Evolutionary conservation across 352 stramenopile genomes (phyloP).

Genomic region (Globisporangium paroecandrum): DNA sequence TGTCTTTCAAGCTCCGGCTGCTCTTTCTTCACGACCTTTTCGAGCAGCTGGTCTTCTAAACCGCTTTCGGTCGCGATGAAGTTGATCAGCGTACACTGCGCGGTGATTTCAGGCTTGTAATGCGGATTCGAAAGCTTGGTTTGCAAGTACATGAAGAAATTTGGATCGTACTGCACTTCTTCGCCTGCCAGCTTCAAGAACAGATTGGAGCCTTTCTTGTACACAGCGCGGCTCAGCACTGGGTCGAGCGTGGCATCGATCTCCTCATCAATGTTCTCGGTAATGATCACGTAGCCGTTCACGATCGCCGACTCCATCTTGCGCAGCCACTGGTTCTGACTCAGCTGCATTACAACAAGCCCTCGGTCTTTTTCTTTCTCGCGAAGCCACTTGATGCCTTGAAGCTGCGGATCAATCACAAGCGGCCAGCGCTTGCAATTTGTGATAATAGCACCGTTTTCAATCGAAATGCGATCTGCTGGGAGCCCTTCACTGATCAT

Average conservation of each 20-base stretch:
- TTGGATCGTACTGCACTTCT: conserved; percentile 96
- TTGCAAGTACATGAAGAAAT: conserved; percentile 96
- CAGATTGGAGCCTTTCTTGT: conserved; percentile 94
- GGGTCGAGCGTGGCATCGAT: conserved; percentile 97
- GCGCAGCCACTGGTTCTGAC: conserved; percentile 95
- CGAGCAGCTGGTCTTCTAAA: conserved; percentile 94
- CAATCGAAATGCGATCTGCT: conserved; percentile 96
- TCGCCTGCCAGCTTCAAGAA: conserved; percentile 94
- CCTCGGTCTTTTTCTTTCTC: conserved; percentile 93
- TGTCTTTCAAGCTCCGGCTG: conserved; percentile 93
- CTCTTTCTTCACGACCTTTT: conserved; percentile 95
- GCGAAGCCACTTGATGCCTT: conserved; percentile 98
- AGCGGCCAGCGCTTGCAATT: conserved; percentile 97
- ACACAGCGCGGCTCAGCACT: conserved; percentile 93
- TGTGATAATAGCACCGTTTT: conserved; percentile 97
- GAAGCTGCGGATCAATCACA: conserved; percentile 96
- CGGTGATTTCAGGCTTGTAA: conserved; percentile 97
- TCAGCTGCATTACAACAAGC: conserved; percentile 93
- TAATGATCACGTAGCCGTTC: conserved; percentile 95
- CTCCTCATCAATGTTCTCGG: conserved; percentile 97
- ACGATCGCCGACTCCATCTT: conserved; percentile 93
- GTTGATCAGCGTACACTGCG: conserved; percentile 97
- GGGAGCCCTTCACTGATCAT: conserved; percentile 97
- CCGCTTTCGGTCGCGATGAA: conserved; percentile 97
- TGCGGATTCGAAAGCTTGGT: conserved; percentile 97